Evolutionary conservation across 768 basidiomycete genomes (phyloP).

Genomic region (Pleurotus cornucopiae): DNA sequence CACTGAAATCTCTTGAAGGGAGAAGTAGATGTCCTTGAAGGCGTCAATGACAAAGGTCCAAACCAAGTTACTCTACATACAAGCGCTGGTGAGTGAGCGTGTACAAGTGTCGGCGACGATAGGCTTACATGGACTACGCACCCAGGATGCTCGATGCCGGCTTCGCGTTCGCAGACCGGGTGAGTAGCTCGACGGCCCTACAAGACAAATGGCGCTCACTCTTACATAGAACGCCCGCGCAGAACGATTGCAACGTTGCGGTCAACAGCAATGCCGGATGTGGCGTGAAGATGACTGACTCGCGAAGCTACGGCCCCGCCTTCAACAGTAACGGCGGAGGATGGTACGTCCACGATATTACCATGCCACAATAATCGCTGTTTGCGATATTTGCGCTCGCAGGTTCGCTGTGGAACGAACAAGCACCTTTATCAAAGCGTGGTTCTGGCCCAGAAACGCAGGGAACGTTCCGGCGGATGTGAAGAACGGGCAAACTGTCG

Average conservation of each 20-base stretch:
- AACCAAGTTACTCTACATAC: conserved; percentile 58
- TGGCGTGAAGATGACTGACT: conserved; percentile 32
- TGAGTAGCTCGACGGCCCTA: conserved; percentile 13
- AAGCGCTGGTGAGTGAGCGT: conserved; percentile 28
- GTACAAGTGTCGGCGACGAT: background rate
- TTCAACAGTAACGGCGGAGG: conserved; percentile 62
- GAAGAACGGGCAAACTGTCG: conserved; percentile 19
- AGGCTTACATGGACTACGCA: no score
- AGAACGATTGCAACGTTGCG: conserved; percentile 38
- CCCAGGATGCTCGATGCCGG: conserved; percentile 43
- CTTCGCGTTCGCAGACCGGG: conserved; percentile 34
- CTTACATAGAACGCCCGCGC: conserved; percentile 22
- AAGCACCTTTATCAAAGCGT: conserved; percentile 45
- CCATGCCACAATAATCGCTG: no score
- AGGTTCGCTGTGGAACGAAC: conserved; percentile 58
- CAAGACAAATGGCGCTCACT: background rate
- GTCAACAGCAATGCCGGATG: conserved; percentile 49
- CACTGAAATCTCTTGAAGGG: conserved; percentile 23
- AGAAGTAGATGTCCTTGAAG: conserved; percentile 49
- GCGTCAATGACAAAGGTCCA: conserved; percentile 51
- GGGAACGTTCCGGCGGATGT: conserved; percentile 37
- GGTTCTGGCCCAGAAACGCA: conserved; percentile 56
- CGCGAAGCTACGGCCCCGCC: conserved; percentile 43
- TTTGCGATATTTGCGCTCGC: background rate
- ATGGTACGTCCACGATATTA: conserved; percentile 31